Evolutionary conservation across 352 stramenopile genomes (phyloP).

Genomic region (Phytophthora ohioensis): DNA sequence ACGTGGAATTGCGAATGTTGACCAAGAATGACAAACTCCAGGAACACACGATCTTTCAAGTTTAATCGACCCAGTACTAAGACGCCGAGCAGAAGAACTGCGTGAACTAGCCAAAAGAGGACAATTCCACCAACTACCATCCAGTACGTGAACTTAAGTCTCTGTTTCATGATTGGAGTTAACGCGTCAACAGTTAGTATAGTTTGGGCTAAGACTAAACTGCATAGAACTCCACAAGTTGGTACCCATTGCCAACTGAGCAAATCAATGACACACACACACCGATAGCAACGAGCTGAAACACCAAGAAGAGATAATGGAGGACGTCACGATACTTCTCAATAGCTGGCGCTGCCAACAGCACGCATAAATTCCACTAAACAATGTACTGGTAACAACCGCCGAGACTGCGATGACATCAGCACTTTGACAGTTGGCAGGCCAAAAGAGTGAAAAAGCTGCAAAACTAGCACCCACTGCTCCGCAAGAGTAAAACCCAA

Average conservation of each 20-base stretch:
- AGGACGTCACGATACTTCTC: slow-evolving; percentile 24
- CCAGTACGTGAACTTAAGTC: slow-evolving; percentile 30
- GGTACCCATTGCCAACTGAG: slow-evolving; percentile 30
- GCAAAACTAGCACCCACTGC: too few relatives aligned
- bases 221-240: slow-evolving; percentile 23
- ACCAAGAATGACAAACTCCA: slow-evolving; percentile 28
- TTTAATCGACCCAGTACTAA: slow-evolving; percentile 25
- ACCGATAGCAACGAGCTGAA: slow-evolving; percentile 32
- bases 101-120: slow-evolving; percentile 34
- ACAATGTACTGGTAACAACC: slow-evolving; percentile 6
- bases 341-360: slow-evolving; percentile 28
- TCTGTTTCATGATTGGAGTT: slow-evolving; percentile 24
- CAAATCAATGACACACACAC: slow-evolving; percentile 33
- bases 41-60: slow-evolving; percentile 33
- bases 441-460: too few relatives aligned
- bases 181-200: slow-evolving; percentile 26
- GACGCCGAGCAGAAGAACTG: slow-evolving; percentile 24
- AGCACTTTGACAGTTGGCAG: too few relatives aligned
- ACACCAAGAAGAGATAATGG: slow-evolving; percentile 36
- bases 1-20: slow-evolving; percentile 31
- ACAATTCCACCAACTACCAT: slow-evolving; percentile 33
- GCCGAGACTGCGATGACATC: background rate
- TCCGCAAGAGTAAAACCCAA: too few relatives aligned
- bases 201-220: slow-evolving; percentile 25
- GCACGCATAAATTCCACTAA: slow-evolving; percentile 9